phyloP scores from a whole-genome alignment of 805 yeast species.

The Schwanniomyces yamadae region DNA sequence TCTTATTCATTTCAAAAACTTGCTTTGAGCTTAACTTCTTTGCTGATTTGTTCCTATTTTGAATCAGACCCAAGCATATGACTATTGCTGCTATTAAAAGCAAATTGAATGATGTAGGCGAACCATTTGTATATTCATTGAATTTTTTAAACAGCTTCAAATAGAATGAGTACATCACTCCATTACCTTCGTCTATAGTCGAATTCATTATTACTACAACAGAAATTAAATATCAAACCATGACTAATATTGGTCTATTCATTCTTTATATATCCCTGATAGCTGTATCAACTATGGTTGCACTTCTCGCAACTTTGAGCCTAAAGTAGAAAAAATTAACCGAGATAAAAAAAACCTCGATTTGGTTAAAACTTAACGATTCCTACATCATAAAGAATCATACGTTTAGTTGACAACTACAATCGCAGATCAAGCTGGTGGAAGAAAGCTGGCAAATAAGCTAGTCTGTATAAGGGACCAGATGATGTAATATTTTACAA shows the following conservation, averaged over 20 bases:
- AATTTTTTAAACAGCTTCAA: conserved; percentile 1
- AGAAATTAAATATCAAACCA: background rate
- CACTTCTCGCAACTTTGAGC: conserved; percentile 1
- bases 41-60: background rate
- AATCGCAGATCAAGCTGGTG: conserved; percentile 81
- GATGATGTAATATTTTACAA: conserved; percentile 46
- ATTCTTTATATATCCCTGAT: background rate
- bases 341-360: background rate
- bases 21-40: conserved; percentile 3
- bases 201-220: background rate
- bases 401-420: no score
- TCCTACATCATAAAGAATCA: no score
- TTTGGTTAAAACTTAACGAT: no score
- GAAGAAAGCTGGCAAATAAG: conserved; percentile 78
- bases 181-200: background rate
- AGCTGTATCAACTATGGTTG: background rate
- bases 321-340: conserved; percentile 6
- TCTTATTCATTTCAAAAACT: conserved; percentile 30
- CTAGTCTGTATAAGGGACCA: conserved; percentile 74
- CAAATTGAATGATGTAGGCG: conserved; percentile 4
- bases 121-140: conserved; percentile 3
- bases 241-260: background rate
- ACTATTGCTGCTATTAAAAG: background rate
- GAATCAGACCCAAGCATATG: background rate
- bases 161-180: conserved; percentile 2